Conservation (phyloP, 352 stramenopile species). For the Globisporangium megalacanthum region DNA sequence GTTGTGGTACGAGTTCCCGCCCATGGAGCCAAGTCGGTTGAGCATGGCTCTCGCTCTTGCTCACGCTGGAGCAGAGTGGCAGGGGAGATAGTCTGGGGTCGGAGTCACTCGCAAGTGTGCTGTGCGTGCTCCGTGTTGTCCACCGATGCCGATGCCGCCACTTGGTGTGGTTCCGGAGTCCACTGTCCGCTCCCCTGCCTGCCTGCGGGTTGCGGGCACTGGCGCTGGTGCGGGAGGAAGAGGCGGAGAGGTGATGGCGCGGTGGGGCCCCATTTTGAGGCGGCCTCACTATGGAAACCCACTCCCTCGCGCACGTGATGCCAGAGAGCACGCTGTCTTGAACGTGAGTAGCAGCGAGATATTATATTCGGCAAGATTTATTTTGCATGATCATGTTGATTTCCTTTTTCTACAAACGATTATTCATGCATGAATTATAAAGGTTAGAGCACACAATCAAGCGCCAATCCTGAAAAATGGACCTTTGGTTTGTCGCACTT, state of each 20-base stretch:
- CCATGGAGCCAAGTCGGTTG: background rate
- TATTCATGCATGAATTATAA: no score
- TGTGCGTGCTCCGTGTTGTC: background rate
- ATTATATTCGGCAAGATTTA: background rate
- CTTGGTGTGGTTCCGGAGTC: background rate
- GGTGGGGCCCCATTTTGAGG: background rate
- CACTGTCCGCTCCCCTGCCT: background rate
- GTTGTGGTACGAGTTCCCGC: constrained; percentile 9
- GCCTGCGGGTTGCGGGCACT: background rate
- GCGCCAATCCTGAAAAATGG: no score
- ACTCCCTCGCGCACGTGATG: background rate
- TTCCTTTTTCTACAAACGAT: no score
- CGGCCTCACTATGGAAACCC: background rate
- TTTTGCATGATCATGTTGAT: background rate
- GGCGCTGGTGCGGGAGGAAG: constrained; percentile 1
- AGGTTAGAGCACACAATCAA: no score
- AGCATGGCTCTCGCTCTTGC: background rate
- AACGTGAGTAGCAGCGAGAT: background rate
- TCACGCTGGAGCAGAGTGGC: no score
- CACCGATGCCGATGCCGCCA: background rate
- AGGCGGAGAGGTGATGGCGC: constrained; percentile 1
- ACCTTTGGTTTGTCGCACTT: no score
- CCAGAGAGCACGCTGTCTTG: background rate
- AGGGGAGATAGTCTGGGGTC: no score
- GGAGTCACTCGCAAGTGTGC: background rate